Percentiles rank a stretch among this genome's conserved stretches.
Conservation (phyloP, 148 eudicot species). For the Pharnaceum exiguum region DNA sequence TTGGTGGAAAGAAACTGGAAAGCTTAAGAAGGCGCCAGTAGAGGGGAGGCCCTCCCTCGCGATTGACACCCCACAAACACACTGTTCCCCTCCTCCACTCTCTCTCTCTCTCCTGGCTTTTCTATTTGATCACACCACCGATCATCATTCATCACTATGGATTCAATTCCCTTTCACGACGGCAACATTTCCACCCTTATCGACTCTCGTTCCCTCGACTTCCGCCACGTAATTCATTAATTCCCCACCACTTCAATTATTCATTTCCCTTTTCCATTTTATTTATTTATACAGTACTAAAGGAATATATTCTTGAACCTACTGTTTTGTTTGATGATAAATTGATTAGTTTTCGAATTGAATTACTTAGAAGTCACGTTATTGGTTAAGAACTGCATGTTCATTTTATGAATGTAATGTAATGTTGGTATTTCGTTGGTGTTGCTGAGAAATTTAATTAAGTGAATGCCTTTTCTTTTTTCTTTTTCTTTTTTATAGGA, state of each 20-base stretch:
- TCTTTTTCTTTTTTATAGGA: slow-evolving; percentile 37
- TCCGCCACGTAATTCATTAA: slow-evolving; percentile 40
- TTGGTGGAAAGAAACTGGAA: too few species aligned
- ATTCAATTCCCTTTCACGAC: slow-evolving; percentile 53
- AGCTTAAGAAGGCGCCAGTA: too few species aligned
- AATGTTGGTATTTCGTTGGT: neutral
- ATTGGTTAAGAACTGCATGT: too few species aligned
- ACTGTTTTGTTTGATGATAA: too few species aligned
- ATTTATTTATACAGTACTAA: neutral
- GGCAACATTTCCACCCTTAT: slow-evolving; percentile 61
- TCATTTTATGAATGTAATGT: too few species aligned
- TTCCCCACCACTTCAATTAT: neutral
- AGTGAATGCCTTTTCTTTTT: neutral
- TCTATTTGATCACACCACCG: neutral
- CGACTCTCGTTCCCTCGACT: slow-evolving; percentile 40
- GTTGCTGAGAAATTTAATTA: neutral
- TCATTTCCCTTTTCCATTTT: neutral
- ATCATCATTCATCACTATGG: slow-evolving; percentile 31
- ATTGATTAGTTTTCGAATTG: too few species aligned
- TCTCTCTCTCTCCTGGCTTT: slow-evolving; percentile 7
- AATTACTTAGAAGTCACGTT: too few species aligned
- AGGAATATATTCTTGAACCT: too few species aligned
- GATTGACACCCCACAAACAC: neutral
- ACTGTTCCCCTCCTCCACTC: neutral
- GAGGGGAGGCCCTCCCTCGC: too few species aligned